Conservation (phyloP, 306 rosid species). For the Lathyrus oleraceus region DNA sequence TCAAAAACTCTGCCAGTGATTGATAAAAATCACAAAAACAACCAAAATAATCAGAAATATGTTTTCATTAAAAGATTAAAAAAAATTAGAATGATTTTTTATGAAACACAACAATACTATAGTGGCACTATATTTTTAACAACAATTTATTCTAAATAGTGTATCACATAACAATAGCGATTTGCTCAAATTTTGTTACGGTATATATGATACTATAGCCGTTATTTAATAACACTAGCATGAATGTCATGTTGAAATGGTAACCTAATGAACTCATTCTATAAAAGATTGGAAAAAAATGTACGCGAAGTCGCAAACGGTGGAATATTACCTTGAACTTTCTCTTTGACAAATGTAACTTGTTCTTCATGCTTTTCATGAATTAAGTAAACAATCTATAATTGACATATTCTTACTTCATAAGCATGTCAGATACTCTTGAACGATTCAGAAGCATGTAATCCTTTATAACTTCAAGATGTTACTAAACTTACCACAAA, state of each 20-base stretch:
- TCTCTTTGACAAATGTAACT: slow-evolving; percentile 70
- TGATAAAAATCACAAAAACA: slow-evolving; percentile 21
- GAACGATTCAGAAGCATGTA: too few species aligned
- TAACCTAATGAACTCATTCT: slow-evolving; percentile 35
- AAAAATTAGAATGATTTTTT: neutral
- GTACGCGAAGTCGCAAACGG: neutral
- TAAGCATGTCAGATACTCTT: too few species aligned
- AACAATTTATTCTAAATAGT: neutral
- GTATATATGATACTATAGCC: neutral
- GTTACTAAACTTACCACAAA: too few species aligned
- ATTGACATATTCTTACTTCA: too few species aligned
- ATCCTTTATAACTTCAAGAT: too few species aligned
- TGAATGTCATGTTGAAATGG: slow-evolving; percentile 14
- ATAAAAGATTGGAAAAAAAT: neutral
- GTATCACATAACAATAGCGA: neutral
- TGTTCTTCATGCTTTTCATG: slow-evolving; percentile 80
- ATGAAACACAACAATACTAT: neutral
- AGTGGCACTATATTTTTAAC: neutral
- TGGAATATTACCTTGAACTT: slow-evolving; percentile 60
- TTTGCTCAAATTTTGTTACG: neutral
- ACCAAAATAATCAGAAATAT: slow-evolving; percentile 16
- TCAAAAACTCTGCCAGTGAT: slow-evolving; percentile 66
- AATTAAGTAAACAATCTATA: slow-evolving; percentile 78
- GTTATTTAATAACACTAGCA: neutral
- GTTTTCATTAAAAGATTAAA: neutral